Evolutionary conservation across 768 basidiomycete genomes (phyloP).

Genomic region (Leccinum subtestaceum): DNA sequence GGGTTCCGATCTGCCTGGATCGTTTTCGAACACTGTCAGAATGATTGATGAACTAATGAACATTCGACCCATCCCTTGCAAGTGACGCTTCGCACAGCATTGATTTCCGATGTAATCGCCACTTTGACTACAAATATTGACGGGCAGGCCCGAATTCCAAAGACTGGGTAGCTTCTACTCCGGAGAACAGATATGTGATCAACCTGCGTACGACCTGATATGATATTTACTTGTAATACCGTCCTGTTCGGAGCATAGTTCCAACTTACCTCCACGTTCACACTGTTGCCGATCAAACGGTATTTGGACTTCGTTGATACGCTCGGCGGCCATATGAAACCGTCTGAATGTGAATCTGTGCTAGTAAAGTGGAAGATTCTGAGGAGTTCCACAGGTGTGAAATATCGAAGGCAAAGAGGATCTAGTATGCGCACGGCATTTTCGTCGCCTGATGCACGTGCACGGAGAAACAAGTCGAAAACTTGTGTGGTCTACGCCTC

Average conservation of each 20-base stretch:
- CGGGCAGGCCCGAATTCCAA: background rate
- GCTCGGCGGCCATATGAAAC: conserved; percentile 61
- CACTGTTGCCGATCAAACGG: conserved; percentile 76
- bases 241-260: background rate
- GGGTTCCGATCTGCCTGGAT: conserved; percentile 25
- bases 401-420: conserved; percentile 68
- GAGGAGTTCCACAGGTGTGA: conserved; percentile 69
- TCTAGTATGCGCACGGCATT: conserved; percentile 53
- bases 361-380: conserved; percentile 59
- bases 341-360: background rate
- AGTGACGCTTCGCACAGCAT: background rate
- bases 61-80: background rate
- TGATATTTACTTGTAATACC: conserved; percentile 2
- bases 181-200: conserved; percentile 53
- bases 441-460: conserved; percentile 38
- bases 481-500: conserved; percentile 53
- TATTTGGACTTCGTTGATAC: conserved; percentile 71
- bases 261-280: conserved; percentile 62
- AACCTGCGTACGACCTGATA: conserved; percentile 48
- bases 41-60: background rate
- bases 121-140: background rate
- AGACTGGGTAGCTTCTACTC: background rate
- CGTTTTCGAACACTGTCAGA: background rate
- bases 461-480: conserved; percentile 54
- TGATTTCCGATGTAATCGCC: background rate